Evolutionary conservation across 768 basidiomycete species (phyloP).

Genomic region (Roridomyces roridus): DNA sequence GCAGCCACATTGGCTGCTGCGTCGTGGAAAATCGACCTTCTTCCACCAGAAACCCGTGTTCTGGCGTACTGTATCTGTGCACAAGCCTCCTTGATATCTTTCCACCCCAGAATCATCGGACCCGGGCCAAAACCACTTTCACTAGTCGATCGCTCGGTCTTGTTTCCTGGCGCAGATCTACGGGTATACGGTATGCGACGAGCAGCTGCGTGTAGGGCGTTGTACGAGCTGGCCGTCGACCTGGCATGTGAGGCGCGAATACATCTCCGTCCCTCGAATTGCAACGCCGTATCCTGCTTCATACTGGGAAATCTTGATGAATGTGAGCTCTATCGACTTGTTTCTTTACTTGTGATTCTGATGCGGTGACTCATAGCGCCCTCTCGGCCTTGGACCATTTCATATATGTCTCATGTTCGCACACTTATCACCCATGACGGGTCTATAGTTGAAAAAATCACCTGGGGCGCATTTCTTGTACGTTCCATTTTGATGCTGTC

Average conservation of each 20-base stretch:
- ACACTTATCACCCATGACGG: background rate
- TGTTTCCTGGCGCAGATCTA: background rate
- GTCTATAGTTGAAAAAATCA: background rate
- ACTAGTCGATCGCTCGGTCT: background rate
- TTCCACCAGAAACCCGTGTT: constrained; percentile 8
- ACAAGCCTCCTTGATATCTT: constrained; percentile 3
- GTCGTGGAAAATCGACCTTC: constrained; percentile 9
- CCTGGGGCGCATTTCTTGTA: background rate
- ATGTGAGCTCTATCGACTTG: background rate
- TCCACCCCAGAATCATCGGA: constrained; percentile 9
- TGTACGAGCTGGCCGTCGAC: background rate
- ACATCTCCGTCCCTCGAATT: background rate
- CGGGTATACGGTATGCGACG: background rate
- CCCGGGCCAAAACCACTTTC: background rate
- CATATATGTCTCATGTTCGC: constrained; percentile 2
- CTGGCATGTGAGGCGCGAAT: background rate
- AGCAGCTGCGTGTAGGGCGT: background rate
- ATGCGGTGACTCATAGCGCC: background rate
- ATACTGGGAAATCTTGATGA: background rate
- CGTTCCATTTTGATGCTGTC: too few relatives aligned
- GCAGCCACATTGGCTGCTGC: background rate
- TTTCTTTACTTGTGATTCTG: background rate
- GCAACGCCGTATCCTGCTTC: background rate
- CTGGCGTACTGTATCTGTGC: constrained; percentile 21
- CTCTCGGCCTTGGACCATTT: background rate